Evolutionary conservation across 495 filamentous ascomycete genomes (phyloP), one percentile per base, ranked within the genome.

Genomic region (Neurospora tetraspora): DNA sequence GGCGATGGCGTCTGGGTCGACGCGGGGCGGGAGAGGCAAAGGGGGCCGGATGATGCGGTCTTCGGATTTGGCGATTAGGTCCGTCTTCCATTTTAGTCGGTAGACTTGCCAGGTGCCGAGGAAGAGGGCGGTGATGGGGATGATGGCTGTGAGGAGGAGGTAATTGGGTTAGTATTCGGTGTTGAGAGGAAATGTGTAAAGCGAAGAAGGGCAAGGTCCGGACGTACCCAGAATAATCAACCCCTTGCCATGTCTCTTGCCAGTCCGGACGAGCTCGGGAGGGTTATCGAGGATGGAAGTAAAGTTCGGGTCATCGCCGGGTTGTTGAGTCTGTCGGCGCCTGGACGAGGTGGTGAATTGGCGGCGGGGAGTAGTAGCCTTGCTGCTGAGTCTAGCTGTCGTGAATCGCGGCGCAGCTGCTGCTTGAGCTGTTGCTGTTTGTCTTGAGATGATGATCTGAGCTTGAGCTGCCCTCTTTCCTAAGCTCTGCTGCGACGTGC

Each of bases 41-140:
- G 96, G 96, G n/a, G 89, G 85, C 31, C 89, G 91, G 37, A 97
- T 86, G 40, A 99, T 87, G 0, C 95, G 92, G 83, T 98, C 94
- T 83, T 97, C 94, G 83, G 90, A 92, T 74, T 89, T 91, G 70
- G 94, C 94, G 72, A 99, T 90, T 18, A 98, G 84, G 45, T 94
- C 91, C 10, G 94, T 94, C 80, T 99, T 99, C 94, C 94, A 95
- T 42, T 88, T 87, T 18, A 99, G 89, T 3, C 96, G 93, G 77
- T 96, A 87, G n/a, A 99, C 91, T 78, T 99, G 96, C 96, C 96
- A 99, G 53, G 91, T 92, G 45, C 96, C 96, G 40, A 99, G 90
- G 74, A 84, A 84, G 81, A 99, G 97, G 69, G 96, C 91, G 7
- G 94, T 97, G 59, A 96, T 84, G 42, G 96, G 96, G 74, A 99